Percentiles rank a stretch among this genome's conserved stretches.
phyloP scores from a whole-genome alignment of 352 stramenopile species.

The Phytophthora europaea region DNA sequence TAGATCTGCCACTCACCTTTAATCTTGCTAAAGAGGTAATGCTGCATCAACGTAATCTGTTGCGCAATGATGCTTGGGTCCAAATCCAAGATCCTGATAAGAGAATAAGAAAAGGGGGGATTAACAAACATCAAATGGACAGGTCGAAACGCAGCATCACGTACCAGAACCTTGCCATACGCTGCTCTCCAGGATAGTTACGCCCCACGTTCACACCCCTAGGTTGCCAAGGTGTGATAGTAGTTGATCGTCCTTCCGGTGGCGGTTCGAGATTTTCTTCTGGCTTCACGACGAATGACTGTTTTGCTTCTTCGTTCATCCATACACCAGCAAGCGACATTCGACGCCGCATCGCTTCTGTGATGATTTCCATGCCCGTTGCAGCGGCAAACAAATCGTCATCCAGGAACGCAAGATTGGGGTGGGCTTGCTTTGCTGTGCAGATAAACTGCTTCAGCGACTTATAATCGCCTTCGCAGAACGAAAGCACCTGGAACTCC shows the following conservation, averaged over 20 bases:
- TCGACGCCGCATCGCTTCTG: slow-evolving; percentile 74
- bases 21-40: slow-evolving; percentile 91
- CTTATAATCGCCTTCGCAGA: slow-evolving; percentile 80
- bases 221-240: slow-evolving; percentile 67
- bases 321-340: slow-evolving; percentile 84
- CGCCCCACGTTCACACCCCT: slow-evolving; percentile 54
- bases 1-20: slow-evolving; percentile 52
- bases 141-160: slow-evolving; percentile 7
- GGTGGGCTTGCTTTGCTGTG: slow-evolving; percentile 67
- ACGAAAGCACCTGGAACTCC: slow-evolving; percentile 68
- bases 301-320: slow-evolving; percentile 60
- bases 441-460: slow-evolving; percentile 79
- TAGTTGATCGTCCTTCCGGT: slow-evolving; percentile 44
- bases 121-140: background rate
- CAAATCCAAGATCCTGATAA: slow-evolving; percentile 73
- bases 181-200: slow-evolving; percentile 35
- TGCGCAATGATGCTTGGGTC: slow-evolving; percentile 83
- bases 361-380: slow-evolving; percentile 82
- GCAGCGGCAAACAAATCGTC: slow-evolving; percentile 78
- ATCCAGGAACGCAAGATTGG: slow-evolving; percentile 74
- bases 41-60: slow-evolving; percentile 88
- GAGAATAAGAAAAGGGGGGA: slow-evolving; percentile 18
- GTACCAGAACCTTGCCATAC: slow-evolving; percentile 67
- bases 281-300: slow-evolving; percentile 71
- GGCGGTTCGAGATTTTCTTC: slow-evolving; percentile 44